Conservation (phyloP, 2,329 filamentous ascomycete genomes). For the Fusarium zealandicum region DNA sequence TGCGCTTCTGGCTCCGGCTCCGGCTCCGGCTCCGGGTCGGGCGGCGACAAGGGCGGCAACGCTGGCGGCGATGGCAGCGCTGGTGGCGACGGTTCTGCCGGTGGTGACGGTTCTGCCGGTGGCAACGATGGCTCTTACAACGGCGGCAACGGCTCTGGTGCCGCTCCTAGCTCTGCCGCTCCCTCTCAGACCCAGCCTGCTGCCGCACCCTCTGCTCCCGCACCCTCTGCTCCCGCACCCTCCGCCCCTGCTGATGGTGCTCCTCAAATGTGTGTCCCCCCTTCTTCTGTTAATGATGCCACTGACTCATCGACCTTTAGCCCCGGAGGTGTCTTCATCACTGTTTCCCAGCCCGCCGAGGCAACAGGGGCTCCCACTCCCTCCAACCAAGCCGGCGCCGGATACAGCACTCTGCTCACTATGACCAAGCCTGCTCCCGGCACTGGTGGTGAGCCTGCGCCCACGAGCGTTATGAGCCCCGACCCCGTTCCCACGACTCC, state of each 20-base stretch:
- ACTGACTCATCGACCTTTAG: conserved; percentile 40
- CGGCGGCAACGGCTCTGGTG: conserved; percentile 2
- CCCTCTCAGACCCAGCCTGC: conserved; percentile 3
- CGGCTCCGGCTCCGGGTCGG: conserved; percentile 13
- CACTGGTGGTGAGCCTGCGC: conserved; percentile 17
- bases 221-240: conserved; percentile 24
- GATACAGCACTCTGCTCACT: conserved; percentile 35
- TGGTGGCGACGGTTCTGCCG: too few species aligned
- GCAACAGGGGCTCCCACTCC: conserved; percentile 33
- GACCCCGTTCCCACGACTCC: conserved; percentile 24
- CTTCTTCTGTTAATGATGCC: conserved; percentile 7
- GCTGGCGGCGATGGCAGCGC: conserved; percentile 14
- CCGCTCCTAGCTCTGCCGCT: too few species aligned
- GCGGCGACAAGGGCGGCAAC: conserved; percentile 3
- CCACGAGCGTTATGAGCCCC: conserved; percentile 22
- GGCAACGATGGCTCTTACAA: neutral
- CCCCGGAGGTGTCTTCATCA: conserved; percentile 55
- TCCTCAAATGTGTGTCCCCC: conserved; percentile 40
- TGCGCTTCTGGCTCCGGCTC: conserved; percentile 36
- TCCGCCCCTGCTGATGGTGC: conserved; percentile 32
- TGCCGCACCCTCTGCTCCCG: conserved; percentile 17
- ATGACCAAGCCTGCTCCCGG: conserved; percentile 34
- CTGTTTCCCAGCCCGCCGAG: conserved; percentile 39
- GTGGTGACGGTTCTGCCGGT: too few species aligned
- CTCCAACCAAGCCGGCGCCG: conserved; percentile 10